These are phyloP conservation scores for Stenogyne calaminthoides DNA, from an alignment of 305 asterid genomes.

Conservation along the genomic window DNA sequence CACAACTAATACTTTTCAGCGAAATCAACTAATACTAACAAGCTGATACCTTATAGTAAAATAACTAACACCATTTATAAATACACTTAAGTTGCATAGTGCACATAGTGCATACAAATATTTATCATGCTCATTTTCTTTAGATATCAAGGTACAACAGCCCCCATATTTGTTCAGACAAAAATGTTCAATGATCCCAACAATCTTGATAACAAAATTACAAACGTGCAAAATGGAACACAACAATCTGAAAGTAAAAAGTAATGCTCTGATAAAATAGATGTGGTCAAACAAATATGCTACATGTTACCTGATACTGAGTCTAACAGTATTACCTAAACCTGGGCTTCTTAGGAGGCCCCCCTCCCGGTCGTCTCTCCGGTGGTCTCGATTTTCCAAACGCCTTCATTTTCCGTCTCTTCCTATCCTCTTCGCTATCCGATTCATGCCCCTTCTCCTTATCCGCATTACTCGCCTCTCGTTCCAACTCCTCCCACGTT, in stretches of 20 bases:
- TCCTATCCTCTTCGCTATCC: conserved; percentile 78
- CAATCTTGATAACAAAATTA: neutral
- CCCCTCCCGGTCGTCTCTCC: conserved; percentile 39
- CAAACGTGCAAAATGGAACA: neutral
- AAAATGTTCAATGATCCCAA: neutral
- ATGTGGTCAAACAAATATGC: neutral
- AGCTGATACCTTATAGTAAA: neutral
- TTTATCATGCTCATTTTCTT: neutral
- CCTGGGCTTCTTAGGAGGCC: conserved; percentile 39
- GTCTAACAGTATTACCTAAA: conserved; percentile 31
- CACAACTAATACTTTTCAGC: neutral
- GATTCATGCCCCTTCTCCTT: conserved; percentile 74
- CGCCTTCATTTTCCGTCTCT: conserved; percentile 59
- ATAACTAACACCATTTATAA: neutral
- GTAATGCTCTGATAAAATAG: neutral
- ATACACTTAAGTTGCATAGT: neutral
- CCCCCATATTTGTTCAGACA: neutral
- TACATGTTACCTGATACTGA: neutral
- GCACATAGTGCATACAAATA: neutral
- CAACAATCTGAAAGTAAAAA: neutral
- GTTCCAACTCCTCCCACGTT: conserved; percentile 89
- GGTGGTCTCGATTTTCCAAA: conserved; percentile 40
- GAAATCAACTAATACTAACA: neutral
- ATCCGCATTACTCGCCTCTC: conserved; percentile 86
- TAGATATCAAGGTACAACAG: neutral